Evolutionary conservation across 192 early-diverging fungal species (phyloP).

Genomic region (Spizellomyces sp.): DNA sequence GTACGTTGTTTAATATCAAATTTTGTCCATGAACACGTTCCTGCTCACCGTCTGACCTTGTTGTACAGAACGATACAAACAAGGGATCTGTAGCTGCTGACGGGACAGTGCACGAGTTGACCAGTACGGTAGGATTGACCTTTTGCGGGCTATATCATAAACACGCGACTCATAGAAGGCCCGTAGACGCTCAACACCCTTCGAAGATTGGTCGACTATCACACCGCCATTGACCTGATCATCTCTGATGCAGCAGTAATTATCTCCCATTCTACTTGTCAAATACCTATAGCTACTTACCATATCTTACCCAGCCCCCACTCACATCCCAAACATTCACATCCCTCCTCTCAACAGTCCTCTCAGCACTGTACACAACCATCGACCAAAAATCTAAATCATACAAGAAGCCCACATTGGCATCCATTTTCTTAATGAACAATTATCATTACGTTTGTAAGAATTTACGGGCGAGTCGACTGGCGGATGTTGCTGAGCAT

Average conservation of each 20-base stretch:
- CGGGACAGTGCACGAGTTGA: conserved; percentile 83
- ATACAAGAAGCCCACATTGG: conserved; percentile 72
- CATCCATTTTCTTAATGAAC: conserved; percentile 76
- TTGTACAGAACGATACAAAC: conserved; percentile 25
- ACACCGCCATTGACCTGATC: conserved; percentile 39
- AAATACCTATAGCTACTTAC: background rate
- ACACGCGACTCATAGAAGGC: background rate
- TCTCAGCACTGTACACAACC: conserved; percentile 58
- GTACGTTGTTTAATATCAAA: conserved; percentile 39
- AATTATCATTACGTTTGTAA: conserved; percentile 79
- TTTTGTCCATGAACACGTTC: conserved; percentile 8
- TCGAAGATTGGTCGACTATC: conserved; percentile 47
- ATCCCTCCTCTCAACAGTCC: conserved; percentile 29
- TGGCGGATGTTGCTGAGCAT: conserved; percentile 55
- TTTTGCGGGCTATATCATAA: background rate
- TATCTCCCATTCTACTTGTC: conserved; percentile 1
- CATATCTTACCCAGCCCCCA: too few species aligned
- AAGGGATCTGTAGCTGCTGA: conserved; percentile 62
- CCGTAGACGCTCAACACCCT: conserved; percentile 49
- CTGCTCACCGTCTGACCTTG: background rate
- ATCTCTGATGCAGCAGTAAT: conserved; percentile 31
- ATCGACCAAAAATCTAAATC: conserved; percentile 70
- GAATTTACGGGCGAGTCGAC: conserved; percentile 53
- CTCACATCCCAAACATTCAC: background rate
- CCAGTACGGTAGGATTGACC: conserved; percentile 63